phyloP scores from a whole-genome alignment of 768 basidiomycete genomes.

The Hygrocybe coccinea region DNA sequence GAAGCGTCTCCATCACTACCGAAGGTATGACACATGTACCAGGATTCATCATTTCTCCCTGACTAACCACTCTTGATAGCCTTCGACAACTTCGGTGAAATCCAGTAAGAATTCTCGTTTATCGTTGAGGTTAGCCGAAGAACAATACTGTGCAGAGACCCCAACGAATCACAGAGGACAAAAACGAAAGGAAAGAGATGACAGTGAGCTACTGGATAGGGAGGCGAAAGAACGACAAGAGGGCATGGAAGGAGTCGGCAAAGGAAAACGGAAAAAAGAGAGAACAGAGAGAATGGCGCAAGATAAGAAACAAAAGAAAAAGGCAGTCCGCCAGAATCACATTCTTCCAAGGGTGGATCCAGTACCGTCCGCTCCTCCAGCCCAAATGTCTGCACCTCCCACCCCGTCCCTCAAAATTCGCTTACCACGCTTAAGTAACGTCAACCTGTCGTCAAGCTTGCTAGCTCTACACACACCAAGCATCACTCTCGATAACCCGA shows the following conservation, averaged over 20 bases:
- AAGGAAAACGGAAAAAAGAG: conserved; percentile 8
- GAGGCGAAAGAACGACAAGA: conserved; percentile 11
- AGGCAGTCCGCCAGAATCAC: conserved; percentile 25
- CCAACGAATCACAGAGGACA: conserved; percentile 40
- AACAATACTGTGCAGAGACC: conserved; percentile 13
- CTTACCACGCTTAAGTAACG: conserved; percentile 44
- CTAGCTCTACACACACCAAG: not conserved
- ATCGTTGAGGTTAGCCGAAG: conserved; percentile 16
- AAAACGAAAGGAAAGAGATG: conserved; percentile 6
- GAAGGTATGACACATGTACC: not conserved
- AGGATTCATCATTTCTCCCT: not conserved
- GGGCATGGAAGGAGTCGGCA: conserved; percentile 3
- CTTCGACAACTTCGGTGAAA: not conserved
- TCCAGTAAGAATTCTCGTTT: not conserved
- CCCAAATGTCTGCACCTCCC: conserved; percentile 16
- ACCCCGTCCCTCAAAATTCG: conserved; percentile 53
- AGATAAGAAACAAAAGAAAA: not conserved
- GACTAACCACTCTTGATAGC: not conserved
- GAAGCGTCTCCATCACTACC: not conserved
- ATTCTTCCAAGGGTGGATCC: conserved; percentile 18
- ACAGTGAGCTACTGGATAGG: conserved; percentile 10
- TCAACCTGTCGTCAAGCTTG: conserved; percentile 13
- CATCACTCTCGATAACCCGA: not conserved
- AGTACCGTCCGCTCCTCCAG: conserved; percentile 10
- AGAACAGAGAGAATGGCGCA: conserved; percentile 8